These are phyloP conservation scores for Vitis rupestris DNA, from an alignment of 164 flowering plant species.

Conservation along the genomic window DNA sequence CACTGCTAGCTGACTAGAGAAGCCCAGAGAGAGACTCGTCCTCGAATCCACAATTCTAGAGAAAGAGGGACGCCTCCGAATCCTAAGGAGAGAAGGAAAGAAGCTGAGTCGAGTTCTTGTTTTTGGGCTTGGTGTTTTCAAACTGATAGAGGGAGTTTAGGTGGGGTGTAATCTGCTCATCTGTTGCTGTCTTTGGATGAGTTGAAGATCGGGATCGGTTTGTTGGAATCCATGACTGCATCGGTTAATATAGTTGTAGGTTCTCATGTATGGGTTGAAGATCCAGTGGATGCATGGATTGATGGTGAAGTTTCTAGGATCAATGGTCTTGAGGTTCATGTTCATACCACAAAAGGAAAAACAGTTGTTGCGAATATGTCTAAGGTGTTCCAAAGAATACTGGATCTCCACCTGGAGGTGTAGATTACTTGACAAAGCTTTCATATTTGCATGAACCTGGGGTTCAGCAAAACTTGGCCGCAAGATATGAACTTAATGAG, in stretches of 20 bases:
- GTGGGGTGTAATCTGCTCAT: too few species aligned
- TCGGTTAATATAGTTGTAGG: slow-evolving; percentile 44
- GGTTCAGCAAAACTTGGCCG: slow-evolving; percentile 25
- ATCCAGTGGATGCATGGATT: slow-evolving; percentile 53
- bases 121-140: too few species aligned
- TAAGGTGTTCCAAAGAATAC: slow-evolving; percentile 26
- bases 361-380: slow-evolving; percentile 27
- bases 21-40: too few species aligned
- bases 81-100: too few species aligned
- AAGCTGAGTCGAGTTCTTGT: too few species aligned
- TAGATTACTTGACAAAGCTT: slow-evolving; percentile 39
- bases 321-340: slow-evolving; percentile 42
- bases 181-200: too few species aligned
- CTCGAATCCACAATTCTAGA: too few species aligned
- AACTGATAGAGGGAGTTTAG: too few species aligned
- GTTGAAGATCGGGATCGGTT: too few species aligned
- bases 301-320: slow-evolving; percentile 53
- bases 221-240: slow-evolving; percentile 8
- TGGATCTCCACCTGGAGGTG: slow-evolving; percentile 35
- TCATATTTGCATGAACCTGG: slow-evolving; percentile 39
- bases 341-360: slow-evolving; percentile 43
- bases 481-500: slow-evolving; percentile 36
- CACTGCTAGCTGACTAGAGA: too few species aligned
- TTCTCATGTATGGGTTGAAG: slow-evolving; percentile 69
- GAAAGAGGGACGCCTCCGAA: too few species aligned